phyloP scores from a whole-genome alignment of 2,329 filamentous ascomycete species.

The Claviceps sp. region DNA sequence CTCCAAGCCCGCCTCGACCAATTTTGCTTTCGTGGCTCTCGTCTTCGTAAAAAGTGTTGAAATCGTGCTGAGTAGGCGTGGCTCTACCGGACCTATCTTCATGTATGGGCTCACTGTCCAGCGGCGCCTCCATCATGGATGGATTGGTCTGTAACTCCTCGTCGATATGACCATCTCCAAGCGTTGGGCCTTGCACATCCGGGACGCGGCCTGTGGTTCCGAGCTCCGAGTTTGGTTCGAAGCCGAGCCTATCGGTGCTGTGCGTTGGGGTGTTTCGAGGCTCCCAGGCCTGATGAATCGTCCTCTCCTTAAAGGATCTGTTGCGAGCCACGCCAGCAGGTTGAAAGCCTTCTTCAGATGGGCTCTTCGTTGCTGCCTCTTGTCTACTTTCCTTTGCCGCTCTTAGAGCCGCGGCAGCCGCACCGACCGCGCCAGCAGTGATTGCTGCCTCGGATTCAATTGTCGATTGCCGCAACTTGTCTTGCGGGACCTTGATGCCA shows the following conservation, averaged over 20 bases:
- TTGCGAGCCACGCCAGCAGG: constrained; percentile 43
- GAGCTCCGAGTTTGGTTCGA: constrained; percentile 42
- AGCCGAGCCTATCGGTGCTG: constrained; percentile 44
- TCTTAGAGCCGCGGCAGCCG: constrained; percentile 37
- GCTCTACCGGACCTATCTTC: constrained; percentile 43
- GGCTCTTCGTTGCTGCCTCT: constrained; percentile 17
- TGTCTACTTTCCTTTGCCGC: constrained; percentile 35
- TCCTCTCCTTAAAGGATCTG: constrained; percentile 53
- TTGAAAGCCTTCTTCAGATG: constrained; percentile 25
- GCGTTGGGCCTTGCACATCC: constrained; percentile 55
- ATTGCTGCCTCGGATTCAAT: constrained; percentile 45
- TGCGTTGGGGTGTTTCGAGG: constrained; percentile 44
- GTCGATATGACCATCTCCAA: constrained; percentile 57
- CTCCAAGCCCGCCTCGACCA: constrained; percentile 22
- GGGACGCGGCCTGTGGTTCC: constrained; percentile 54
- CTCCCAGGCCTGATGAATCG: constrained; percentile 36
- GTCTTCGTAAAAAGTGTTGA: constrained; percentile 17
- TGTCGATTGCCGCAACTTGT: constrained; percentile 34
- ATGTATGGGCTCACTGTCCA: constrained; percentile 33
- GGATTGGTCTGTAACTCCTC: constrained; percentile 73
- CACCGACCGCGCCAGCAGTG: constrained; percentile 40
- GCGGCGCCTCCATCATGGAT: constrained; percentile 65
- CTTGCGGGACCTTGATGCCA: constrained; percentile 38
- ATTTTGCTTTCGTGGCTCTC: constrained; percentile 14
- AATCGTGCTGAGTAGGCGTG: constrained; percentile 30